These are phyloP conservation scores for Venturia asperata DNA, from an alignment of 2,329 filamentous ascomycete genomes.

Conservation along the genomic window DNA sequence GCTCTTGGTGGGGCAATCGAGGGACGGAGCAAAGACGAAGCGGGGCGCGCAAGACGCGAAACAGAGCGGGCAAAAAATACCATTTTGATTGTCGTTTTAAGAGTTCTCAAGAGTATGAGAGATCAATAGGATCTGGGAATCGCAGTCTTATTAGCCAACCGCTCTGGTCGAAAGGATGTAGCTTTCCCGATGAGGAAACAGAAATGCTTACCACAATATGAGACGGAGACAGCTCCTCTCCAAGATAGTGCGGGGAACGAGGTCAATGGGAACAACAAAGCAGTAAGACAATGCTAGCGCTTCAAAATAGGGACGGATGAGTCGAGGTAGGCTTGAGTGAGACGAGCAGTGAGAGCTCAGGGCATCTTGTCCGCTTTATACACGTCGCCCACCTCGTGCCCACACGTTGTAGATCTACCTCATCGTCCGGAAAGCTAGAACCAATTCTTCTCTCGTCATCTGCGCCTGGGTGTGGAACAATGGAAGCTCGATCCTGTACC, in stretches of 20 bases:
- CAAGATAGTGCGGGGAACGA: neutral
- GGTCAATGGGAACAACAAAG: neutral
- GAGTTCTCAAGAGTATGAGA: neutral
- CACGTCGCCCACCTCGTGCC: neutral
- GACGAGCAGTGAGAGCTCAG: neutral
- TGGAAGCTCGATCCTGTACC: constrained; percentile 1
- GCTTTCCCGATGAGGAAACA: neutral
- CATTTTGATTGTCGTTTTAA: constrained; percentile 35
- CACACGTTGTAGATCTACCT: neutral
- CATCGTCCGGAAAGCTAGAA: neutral
- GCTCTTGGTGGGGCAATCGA: constrained; percentile 21
- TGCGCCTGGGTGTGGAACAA: neutral
- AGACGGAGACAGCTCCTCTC: constrained; percentile 3
- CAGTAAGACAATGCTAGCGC: neutral
- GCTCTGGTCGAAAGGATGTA: neutral
- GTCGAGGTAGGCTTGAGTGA: neutral
- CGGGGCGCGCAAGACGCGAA: constrained; percentile 50
- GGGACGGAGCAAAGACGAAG: constrained; percentile 45
- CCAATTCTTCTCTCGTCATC: neutral
- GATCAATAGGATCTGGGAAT: neutral
- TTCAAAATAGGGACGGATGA: neutral
- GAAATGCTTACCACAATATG: constrained; percentile 2
- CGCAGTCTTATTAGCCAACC: neutral
- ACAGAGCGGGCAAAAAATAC: constrained; percentile 55
- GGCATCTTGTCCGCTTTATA: constrained; percentile 6